Evolutionary conservation across 768 basidiomycete genomes (phyloP).

Genomic region (Termitomyces eurrhizus): DNA sequence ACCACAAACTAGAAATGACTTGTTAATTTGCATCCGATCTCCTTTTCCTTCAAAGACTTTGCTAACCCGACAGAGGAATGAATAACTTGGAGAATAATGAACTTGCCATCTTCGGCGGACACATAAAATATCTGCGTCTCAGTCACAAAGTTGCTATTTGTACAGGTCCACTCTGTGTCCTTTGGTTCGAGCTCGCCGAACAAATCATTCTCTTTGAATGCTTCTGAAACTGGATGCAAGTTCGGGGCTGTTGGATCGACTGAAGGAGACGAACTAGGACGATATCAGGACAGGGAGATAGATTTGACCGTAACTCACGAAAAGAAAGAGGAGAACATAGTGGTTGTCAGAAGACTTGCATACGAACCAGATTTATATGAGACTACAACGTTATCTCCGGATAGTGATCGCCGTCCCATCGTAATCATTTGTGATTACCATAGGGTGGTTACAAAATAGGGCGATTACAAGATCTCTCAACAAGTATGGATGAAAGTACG

Average conservation of each 20-base stretch:
- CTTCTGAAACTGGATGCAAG: conserved; percentile 78
- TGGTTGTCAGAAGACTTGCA: conserved; percentile 22
- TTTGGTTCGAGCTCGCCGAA: conserved; percentile 72
- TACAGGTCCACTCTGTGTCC: conserved; percentile 82
- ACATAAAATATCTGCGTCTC: conserved; percentile 92
- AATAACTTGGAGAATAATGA: conserved; percentile 20
- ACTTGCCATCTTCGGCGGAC: conserved; percentile 14
- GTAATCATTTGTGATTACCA: neutral
- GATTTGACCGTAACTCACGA: conserved; percentile 52
- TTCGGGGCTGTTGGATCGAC: conserved; percentile 70
- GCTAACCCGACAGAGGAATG: conserved; percentile 22
- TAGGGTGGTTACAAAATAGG: no score
- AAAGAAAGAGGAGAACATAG: conserved; percentile 77
- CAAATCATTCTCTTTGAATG: conserved; percentile 48
- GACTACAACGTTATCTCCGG: neutral
- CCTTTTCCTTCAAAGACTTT: conserved; percentile 5
- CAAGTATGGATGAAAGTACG: neutral
- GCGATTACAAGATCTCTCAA: neutral
- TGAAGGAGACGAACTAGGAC: conserved; percentile 47
- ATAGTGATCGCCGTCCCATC: conserved; percentile 1
- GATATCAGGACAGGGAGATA: conserved; percentile 6
- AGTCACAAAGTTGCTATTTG: conserved; percentile 76
- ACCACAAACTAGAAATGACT: conserved; percentile 65
- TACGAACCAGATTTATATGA: conserved; percentile 9
- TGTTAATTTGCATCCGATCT: conserved; percentile 13